Percentiles rank a stretch among this genome's conserved stretches.
Evolutionary conservation across 2,329 filamentous ascomycete species (phyloP).

Genomic region (Penicillium sp.): DNA sequence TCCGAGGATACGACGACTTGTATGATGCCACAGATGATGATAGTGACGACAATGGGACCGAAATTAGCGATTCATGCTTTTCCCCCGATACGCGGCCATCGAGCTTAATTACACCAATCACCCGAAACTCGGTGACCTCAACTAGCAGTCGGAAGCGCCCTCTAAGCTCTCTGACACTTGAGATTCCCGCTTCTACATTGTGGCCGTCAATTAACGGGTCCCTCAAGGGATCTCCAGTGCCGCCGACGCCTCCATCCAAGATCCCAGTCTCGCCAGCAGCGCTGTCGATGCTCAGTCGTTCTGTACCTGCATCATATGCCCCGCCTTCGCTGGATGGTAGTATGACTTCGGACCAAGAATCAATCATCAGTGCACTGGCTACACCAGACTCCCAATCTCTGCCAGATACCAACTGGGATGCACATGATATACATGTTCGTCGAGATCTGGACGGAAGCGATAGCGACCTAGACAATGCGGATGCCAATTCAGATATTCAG

Average conservation of each 20-base stretch:
- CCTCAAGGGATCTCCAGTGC: constrained; percentile 49
- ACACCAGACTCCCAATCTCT: constrained; percentile 70
- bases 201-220: constrained; percentile 59
- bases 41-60: constrained; percentile 39
- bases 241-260: constrained; percentile 51
- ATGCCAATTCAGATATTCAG: constrained; percentile 29
- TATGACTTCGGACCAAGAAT: constrained; percentile 82
- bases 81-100: constrained; percentile 53
- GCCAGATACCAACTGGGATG: constrained; percentile 62
- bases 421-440: constrained; percentile 36
- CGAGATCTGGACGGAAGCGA: constrained; percentile 35
- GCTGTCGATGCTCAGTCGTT: constrained; percentile 68
- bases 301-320: constrained; percentile 72
- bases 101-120: constrained; percentile 47
- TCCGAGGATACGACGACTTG: constrained; percentile 80
- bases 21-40: constrained; percentile 87
- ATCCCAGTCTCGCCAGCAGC: constrained; percentile 75
- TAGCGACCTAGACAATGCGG: constrained; percentile 26
- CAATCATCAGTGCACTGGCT: constrained; percentile 76
- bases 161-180: constrained; percentile 48
- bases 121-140: constrained; percentile 39
- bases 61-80: constrained; percentile 49
- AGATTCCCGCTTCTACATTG: constrained; percentile 58
- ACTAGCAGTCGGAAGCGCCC: constrained; percentile 51
- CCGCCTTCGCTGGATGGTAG: constrained; percentile 90